Evolutionary conservation across 2,329 filamentous ascomycete species (phyloP), one percentile per base, ranked within the genome.

Genomic region (Trematosphaeria pertusa): DNA sequence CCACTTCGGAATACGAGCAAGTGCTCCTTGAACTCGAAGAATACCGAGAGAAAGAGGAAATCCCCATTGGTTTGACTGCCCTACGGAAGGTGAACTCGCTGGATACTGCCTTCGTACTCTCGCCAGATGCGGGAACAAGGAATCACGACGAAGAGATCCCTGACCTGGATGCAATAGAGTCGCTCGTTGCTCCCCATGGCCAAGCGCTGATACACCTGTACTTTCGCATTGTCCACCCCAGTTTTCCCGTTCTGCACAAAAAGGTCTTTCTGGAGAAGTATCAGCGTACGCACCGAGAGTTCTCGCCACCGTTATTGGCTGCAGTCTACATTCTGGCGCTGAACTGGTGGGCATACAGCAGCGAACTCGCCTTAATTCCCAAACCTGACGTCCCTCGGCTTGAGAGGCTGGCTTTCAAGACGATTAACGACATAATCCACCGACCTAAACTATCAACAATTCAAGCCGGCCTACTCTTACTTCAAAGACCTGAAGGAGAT

Each of bases 131-230:
- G 31, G 55, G 53, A 5, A 69, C 64, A 6, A 52, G 58, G 19
- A 66, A 64, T 26, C 55, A 65, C 15, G 61, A 61, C 17, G 58
- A 66, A 26, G 65, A 71, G 31, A 61, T 69, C 17, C 46, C 43
- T 7, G 86, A 89, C 61, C 73, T 81, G 46, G 86, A 89, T 55
- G 83, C 84, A 52, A 84, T 94, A 58, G 87, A 93, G 71, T 79
- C 78, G 28, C 75, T 88, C 19, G 86, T 92, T 14, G 78, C 81
- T 10, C 87, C 88, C 3, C 81, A 91, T 65, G 88, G 89, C 11
- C 82, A 82, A 32, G 81, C 81, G 40, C 76, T 94, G 39, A 81
- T 93, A 43, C 83, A 88, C 56, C 75, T 92, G 9, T 93, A 89
- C 74, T 93, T 92, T 56, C 75, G 81, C 19, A 80, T 83, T 30